These are phyloP conservation scores for Brettanomyces naardenensis DNA, from an alignment of 805 yeast genomes.

Conservation along the genomic window DNA sequence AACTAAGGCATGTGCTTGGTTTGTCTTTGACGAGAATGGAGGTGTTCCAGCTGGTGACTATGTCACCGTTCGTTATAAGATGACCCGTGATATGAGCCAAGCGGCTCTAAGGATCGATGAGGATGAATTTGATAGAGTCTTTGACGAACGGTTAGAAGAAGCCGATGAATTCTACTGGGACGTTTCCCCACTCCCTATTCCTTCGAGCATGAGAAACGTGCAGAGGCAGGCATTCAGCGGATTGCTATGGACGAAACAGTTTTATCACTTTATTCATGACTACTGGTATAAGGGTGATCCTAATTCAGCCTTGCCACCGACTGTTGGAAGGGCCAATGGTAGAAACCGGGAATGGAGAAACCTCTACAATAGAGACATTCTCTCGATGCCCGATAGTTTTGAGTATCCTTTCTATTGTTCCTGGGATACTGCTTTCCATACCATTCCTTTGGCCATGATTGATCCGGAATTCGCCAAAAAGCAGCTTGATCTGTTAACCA, in stretches of 20 bases:
- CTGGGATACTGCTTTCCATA: constrained; percentile 96
- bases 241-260: constrained; percentile 87
- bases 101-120: constrained; percentile 49
- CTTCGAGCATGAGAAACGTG: constrained; percentile 69
- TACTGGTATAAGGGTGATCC: constrained; percentile 90
- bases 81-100: constrained; percentile 27
- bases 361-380: constrained; percentile 76
- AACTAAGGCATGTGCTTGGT: constrained; percentile 83
- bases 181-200: constrained; percentile 75
- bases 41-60: constrained; percentile 83
- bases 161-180: constrained; percentile 93
- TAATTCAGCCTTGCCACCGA: constrained; percentile 63
- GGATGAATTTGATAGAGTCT: constrained; percentile 59
- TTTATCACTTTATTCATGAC: constrained; percentile 75
- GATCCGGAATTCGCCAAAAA: constrained; percentile 89
- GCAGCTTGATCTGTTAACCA: constrained; percentile 75
- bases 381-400: constrained; percentile 92
- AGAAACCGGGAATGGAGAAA: constrained; percentile 87
- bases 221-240: constrained; percentile 96
- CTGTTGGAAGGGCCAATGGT: constrained; percentile 75
- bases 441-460: constrained; percentile 86
- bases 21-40: constrained; percentile 64
- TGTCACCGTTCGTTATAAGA: constrained; percentile 75
- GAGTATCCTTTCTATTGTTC: constrained; percentile 95
- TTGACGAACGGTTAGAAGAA: constrained; percentile 70